Evolutionary conservation across 2,329 filamentous ascomycete genomes (phyloP).

Genomic region (Lachnellula occidentalis): DNA sequence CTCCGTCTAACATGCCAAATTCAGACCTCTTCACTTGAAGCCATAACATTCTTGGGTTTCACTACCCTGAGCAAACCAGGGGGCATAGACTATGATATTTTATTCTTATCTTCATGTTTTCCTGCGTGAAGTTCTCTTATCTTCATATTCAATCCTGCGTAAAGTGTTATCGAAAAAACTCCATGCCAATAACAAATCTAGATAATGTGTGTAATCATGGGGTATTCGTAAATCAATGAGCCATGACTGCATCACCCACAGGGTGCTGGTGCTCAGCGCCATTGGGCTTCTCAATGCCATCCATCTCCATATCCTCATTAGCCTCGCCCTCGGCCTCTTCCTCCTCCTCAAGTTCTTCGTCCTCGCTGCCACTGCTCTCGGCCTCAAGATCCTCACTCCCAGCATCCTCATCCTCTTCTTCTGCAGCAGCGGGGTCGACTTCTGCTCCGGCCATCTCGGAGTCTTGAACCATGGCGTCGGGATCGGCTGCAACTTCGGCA

Average conservation of each 20-base stretch:
- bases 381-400: slow-evolving; percentile 75
- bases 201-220: slow-evolving; percentile 2
- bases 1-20: no score
- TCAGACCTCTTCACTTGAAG: not conserved
- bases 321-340: slow-evolving; percentile 40
- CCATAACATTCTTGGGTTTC: not conserved
- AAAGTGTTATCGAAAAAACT: not conserved
- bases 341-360: slow-evolving; percentile 42
- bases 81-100: no score
- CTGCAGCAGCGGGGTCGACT: slow-evolving; percentile 42
- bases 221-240: slow-evolving; percentile 26
- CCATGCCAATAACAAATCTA: not conserved
- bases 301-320: slow-evolving; percentile 47
- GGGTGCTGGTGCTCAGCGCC: slow-evolving; percentile 9
- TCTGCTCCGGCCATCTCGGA: slow-evolving; percentile 71
- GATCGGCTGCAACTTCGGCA: slow-evolving; percentile 39
- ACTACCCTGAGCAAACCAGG: no score
- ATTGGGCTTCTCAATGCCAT: slow-evolving; percentile 32
- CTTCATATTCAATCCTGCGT: not conserved
- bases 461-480: slow-evolving; percentile 53
- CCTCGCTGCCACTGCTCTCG: slow-evolving; percentile 66
- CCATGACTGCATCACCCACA: slow-evolving; percentile 29
- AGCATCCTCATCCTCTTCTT: slow-evolving; percentile 61
- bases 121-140: not conserved
- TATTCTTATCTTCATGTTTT: not conserved